Percentiles rank a stretch among this genome's conserved stretches.
Conservation (phyloP, 345 rosid genomes). For the Rhizophora mangle region DNA sequence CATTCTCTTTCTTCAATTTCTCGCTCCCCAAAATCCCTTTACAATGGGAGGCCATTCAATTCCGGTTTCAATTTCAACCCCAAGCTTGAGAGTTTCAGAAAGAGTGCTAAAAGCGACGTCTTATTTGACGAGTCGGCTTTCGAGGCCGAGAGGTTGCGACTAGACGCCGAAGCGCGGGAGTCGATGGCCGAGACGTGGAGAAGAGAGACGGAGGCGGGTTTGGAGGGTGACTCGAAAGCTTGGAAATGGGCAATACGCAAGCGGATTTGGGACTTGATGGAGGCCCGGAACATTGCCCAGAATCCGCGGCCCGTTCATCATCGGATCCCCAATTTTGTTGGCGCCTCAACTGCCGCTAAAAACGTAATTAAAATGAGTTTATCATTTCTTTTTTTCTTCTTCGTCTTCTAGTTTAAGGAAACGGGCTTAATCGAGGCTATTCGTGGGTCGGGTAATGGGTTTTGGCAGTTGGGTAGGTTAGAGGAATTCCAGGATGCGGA, state of each 20-base stretch:
- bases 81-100: conserved; percentile 21
- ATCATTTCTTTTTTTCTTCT: background rate
- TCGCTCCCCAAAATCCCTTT: background rate
- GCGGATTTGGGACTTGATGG: conserved; percentile 87
- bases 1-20: conserved; percentile 1
- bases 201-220: conserved; percentile 34
- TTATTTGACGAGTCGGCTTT: conserved; percentile 53
- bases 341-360: conserved; percentile 65
- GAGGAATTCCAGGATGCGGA: conserved; percentile 51
- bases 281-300: conserved; percentile 59
- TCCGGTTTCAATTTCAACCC: conserved; percentile 9
- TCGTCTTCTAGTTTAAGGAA: background rate
- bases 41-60: background rate
- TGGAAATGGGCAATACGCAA: conserved; percentile 91
- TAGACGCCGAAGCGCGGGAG: conserved; percentile 64
- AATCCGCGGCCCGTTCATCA: conserved; percentile 89
- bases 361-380: conserved; percentile 32
- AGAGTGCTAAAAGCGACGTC: conserved; percentile 13
- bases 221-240: conserved; percentile 56
- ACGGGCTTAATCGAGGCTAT: background rate
- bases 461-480: conserved; percentile 52
- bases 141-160: conserved; percentile 59
- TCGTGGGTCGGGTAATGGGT: background rate
- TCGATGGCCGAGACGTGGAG: conserved; percentile 62
- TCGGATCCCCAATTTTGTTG: conserved; percentile 89